Conservation (phyloP, 2,329 filamentous ascomycete species). For the Ascochyta koolunga region DNA sequence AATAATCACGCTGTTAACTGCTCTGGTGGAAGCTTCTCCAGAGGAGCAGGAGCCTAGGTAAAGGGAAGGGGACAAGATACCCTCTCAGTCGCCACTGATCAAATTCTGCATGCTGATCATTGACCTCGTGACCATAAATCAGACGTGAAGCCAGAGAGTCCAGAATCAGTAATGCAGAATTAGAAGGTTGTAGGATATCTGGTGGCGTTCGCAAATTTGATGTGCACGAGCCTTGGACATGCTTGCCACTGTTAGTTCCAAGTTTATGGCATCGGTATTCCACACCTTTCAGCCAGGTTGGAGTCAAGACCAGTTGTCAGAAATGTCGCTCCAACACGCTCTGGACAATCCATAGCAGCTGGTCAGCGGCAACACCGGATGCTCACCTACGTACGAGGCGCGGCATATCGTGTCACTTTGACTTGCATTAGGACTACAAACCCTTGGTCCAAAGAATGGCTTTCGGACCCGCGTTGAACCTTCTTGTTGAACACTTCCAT, state of each 20-base stretch:
- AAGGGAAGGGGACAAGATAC: too few relatives aligned
- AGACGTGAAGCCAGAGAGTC: too few relatives aligned
- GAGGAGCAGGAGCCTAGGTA: too few relatives aligned
- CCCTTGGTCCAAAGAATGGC: neutral
- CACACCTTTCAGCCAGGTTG: neutral
- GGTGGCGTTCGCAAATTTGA: slow-evolving; percentile 1
- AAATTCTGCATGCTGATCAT: too few relatives aligned
- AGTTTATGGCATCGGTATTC: neutral
- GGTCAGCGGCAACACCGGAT: neutral
- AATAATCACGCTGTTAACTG: too few relatives aligned
- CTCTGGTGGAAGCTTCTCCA: too few relatives aligned
- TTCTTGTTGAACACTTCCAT: neutral
- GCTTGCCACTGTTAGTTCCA: neutral
- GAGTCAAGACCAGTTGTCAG: neutral
- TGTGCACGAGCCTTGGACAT: neutral
- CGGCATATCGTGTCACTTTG: neutral
- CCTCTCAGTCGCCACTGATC: too few relatives aligned
- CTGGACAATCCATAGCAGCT: neutral
- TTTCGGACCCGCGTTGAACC: neutral
- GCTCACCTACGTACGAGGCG: neutral
- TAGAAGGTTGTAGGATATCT: too few relatives aligned
- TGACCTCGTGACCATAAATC: too few relatives aligned
- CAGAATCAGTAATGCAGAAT: too few relatives aligned
- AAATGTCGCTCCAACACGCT: neutral
- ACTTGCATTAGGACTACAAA: neutral